Base-by-base conservation (phyloP, 1,139 yeast species). In the Hyphopichia pseudoburtonii region DNA sequence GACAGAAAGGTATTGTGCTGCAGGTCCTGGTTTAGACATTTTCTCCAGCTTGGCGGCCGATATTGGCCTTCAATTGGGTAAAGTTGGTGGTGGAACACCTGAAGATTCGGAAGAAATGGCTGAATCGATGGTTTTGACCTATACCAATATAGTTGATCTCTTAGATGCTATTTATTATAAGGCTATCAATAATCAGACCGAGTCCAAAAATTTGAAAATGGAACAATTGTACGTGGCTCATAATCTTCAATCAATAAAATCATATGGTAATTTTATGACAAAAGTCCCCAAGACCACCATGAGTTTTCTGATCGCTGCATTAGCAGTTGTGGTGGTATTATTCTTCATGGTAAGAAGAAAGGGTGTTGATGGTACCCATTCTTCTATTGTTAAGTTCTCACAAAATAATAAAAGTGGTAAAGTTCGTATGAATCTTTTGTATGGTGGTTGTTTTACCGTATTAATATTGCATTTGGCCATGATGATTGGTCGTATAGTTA, bases 11-110 rank as follows among this genome's bases (percentile, higher is more conserved):
- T 53, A 51, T 31, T 77, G 80, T 47, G 52, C 59, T 39, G 57
- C 45, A 31, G 62, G 62, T 17, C 52, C 57, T 40, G 82, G 80
- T 0, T 50, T 75, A 35, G 80, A 78, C 51, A 48, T 76, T 8
- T 54, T 73, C 17, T 61, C 75, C 4, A 68, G 71, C 12, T 54
- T 78, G 12, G 60, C 77, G 11, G 60, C 69, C 39, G 83, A 78
- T 54, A 60, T 78, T 14, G 80, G 80, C 0, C 58, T 57, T 3
- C 77, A 76, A 44, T 50, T 79, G 28, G 75, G 73, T 2, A 48
- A 50, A 17, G 57, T 73, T 17, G 74, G 73, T 2, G 74, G 73
- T 2, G 56, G 72, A 17, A 59, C 57, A 5, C 61, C 65, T 34
- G 52, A 56, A 21, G 62, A 70, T 42, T 57, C 73, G 2, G 53